Evolutionary conservation across 352 stramenopile genomes (phyloP), one percentile per base, ranked within the genome.

Genomic region (Pythium monospermum): DNA sequence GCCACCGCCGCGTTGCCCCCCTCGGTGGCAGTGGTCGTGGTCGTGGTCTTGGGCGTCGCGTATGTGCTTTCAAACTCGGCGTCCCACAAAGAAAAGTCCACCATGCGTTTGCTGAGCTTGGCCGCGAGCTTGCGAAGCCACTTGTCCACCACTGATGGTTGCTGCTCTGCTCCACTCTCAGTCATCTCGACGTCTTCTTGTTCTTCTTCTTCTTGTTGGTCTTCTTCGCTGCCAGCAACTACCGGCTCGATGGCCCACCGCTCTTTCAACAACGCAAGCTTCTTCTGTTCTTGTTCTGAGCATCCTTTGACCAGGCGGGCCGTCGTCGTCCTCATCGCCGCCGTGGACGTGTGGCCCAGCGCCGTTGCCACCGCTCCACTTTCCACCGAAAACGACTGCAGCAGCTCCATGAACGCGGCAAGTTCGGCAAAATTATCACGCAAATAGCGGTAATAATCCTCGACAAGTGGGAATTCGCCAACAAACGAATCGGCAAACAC

Each of bases 361-460:
- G 19, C 16, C 22, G 37, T 21, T 16, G 27, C 25, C 19, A 4
- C 30, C 16, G 37, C 21, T 43, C 36, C 25, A 15, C 16, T 8
- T n/a, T 15, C 46, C 2, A 66, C 58, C 7, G 71, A 74, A 45
- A 86, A 71, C 21, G 71, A 76, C n/a, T 69, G 52, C 18, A 89
- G 47, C 39, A 80, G 41, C 47, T 68, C 59, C 80, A 89, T 91
- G 31, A 91, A 45, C 60, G 73, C 64, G n/a, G 77, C 69, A 21
- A 91, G 53, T 19, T 81, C 70, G 11, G 71, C 56, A 35, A 72
- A 82, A 26, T 82, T 69, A 54, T 90, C 76, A 19, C 64, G 68
- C 45, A 90, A 51, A 41, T 87, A 87, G 15, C 71, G 61, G 18
- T 77, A 85, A 45, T 87, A 88, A 61, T 87, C 71, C 31, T 83